Base-by-base conservation (phyloP, 257 asterid genomes). In the Gentiana straminea region DNA sequence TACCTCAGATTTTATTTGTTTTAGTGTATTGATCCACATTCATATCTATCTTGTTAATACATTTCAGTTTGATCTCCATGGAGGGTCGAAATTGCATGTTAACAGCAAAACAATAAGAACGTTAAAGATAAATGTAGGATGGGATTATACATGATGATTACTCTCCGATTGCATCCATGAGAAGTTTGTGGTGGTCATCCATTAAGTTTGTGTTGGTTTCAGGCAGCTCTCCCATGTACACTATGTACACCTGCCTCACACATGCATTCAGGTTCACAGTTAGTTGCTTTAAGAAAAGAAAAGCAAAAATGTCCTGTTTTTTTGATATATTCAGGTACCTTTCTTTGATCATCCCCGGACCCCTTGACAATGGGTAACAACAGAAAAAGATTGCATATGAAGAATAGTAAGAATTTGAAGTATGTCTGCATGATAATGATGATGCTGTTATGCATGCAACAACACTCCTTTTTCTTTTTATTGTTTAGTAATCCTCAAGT, bases 201-300 rank as follows among this genome's bases (percentile, higher is more conserved):
- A 43, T 54, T 7, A 71, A 24, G 3, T 73, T 63, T 13, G 38
- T 34, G 8, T 59, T 49, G 3, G 73, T 47, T 63, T 71, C 70
- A 1, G 82, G 80, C 70, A 81, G 33, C 35, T 75, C 97, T 61
- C 95, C 95, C 97, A 89, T 78, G 85, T 86, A 89, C 8, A 86
- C 92, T 35, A 86, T 83, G 70, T 86, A 86, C 2, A 75, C 33
- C 95, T 89, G 86, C 24, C 24, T 24, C 24, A 24, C 15, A 13
- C 32, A 24, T 52, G 24, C 24, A 24, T 24, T 24, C 24, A 24
- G 24, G 24, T 24, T 24, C 24, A 24, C 24, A 24, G 24, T 24
- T 24, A 24, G 24, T 24, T 24, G 24, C 24, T 24, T 24, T 24
- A 24, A 24, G 24, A 24, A 24, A 24, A 24, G 24, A 24, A 0